Conservation (phyloP, 1,284 basidiomycete species). For the Peniophora sp. region DNA sequence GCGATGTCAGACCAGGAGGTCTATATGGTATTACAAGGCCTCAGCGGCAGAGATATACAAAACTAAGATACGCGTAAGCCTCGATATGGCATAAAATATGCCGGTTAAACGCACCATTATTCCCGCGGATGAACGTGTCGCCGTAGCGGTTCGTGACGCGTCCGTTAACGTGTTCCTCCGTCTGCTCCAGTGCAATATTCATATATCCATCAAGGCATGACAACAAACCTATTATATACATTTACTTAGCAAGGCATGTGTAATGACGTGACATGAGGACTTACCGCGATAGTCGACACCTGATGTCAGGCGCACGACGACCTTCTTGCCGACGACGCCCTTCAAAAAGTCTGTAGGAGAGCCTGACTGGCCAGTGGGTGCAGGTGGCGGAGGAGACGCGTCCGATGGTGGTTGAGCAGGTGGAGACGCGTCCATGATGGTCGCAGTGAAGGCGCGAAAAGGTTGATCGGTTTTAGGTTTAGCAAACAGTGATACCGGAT, state of each 20-base stretch:
- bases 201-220: slow-evolving; percentile 97
- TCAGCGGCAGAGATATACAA: slow-evolving; percentile 40
- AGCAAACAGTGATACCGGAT: too few species aligned
- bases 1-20: not conserved
- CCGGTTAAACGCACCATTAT: slow-evolving; percentile 96
- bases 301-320: slow-evolving; percentile 90
- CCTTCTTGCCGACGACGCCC: slow-evolving; percentile 91
- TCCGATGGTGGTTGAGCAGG: slow-evolving; percentile 19
- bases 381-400: slow-evolving; percentile 39
- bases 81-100: too few species aligned
- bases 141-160: slow-evolving; percentile 83
- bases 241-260: not conserved
- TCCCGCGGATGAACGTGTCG: slow-evolving; percentile 93
- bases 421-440: slow-evolving; percentile 16
- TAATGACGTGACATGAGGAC: slow-evolving; percentile 17
- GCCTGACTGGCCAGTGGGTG: slow-evolving; percentile 42
- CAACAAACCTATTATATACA: slow-evolving; percentile 62
- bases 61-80: slow-evolving; percentile 21
- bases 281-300: slow-evolving; percentile 94
- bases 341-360: slow-evolving; percentile 89
- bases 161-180: slow-evolving; percentile 91
- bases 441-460: not conserved
- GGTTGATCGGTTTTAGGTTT: too few species aligned
- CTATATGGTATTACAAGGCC: slow-evolving; percentile 15
- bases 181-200: slow-evolving; percentile 98